Evolutionary conservation across 169 alveolate species (phyloP).

Genomic region (Hepatocystis sp.): DNA sequence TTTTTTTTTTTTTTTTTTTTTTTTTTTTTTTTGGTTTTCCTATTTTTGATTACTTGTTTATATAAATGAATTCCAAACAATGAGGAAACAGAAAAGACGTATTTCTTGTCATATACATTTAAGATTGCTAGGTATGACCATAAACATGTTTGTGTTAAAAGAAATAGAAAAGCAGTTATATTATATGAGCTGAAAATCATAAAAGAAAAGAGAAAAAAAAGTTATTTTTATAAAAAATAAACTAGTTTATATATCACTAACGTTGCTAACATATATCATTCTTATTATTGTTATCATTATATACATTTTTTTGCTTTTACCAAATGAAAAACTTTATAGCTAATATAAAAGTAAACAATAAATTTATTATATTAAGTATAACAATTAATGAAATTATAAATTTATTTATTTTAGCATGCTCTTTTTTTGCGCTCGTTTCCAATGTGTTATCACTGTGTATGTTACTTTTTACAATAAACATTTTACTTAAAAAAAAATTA

Average conservation of each 20-base stretch:
- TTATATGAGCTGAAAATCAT: constrained; percentile 36
- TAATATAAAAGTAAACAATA: constrained; percentile 29
- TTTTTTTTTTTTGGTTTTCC: too few relatives aligned
- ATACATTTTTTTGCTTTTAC: constrained; percentile 38
- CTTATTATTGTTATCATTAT: too few relatives aligned
- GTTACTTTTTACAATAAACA: constrained; percentile 74
- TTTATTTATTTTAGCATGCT: constrained; percentile 49
- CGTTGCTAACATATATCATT: too few relatives aligned
- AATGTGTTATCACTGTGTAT: constrained; percentile 43
- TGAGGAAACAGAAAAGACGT: constrained; percentile 40
- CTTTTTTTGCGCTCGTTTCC: constrained; percentile 62
- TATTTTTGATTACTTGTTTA: constrained; percentile 45
- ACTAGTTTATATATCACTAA: neutral
- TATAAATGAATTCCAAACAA: constrained; percentile 66
- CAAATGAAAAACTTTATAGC: constrained; percentile 54
- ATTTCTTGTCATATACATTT: constrained; percentile 59
- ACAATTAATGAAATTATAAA: constrained; percentile 38
- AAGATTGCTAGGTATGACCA: constrained; percentile 66
- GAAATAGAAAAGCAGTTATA: constrained; percentile 57
- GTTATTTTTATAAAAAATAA: neutral
- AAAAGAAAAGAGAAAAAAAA: neutral
- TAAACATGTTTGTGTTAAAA: constrained; percentile 62
- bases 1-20: too few relatives aligned
- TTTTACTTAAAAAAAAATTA: constrained; percentile 18
- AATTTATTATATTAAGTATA: constrained; percentile 25